Evolutionary conservation across 2,329 filamentous ascomycete species (phyloP).

Genomic region (Claviceps spartinae): DNA sequence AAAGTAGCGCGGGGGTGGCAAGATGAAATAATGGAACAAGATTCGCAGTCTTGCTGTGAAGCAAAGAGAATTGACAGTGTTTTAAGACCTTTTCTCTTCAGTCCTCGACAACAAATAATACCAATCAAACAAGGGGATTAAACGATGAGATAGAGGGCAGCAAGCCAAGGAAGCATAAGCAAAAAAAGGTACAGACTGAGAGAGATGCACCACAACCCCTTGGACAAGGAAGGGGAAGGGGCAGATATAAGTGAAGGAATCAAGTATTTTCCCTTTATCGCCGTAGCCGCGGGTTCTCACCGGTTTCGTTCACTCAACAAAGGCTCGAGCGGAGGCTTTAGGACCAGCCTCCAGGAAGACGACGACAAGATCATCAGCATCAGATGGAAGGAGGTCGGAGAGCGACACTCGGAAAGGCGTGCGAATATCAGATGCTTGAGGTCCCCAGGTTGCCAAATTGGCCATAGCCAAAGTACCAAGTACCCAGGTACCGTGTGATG

Average conservation of each 20-base stretch:
- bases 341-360: not conserved
- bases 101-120: not conserved
- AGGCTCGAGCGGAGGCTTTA: not conserved
- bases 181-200: not conserved
- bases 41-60: no score
- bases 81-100: not conserved
- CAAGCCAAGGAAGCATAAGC: not conserved
- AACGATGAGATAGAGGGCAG: not conserved
- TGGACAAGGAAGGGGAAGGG: not conserved
- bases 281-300: not conserved
- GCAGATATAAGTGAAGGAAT: not conserved
- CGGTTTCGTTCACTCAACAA: not conserved
- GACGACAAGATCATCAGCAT: not conserved
- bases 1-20: slow-evolving; percentile 16
- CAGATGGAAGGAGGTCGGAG: not conserved
- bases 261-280: not conserved
- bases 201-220: not conserved
- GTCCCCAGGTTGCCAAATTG: not conserved
- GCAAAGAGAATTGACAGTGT: not conserved
- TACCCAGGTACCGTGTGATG: not conserved
- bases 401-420: not conserved
- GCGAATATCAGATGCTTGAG: not conserved
- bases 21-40: no score
- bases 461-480: not conserved
- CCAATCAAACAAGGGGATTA: not conserved